Base-by-base conservation (phyloP, 2,329 filamentous ascomycete genomes). In the Arthrocladium fulminans region DNA sequence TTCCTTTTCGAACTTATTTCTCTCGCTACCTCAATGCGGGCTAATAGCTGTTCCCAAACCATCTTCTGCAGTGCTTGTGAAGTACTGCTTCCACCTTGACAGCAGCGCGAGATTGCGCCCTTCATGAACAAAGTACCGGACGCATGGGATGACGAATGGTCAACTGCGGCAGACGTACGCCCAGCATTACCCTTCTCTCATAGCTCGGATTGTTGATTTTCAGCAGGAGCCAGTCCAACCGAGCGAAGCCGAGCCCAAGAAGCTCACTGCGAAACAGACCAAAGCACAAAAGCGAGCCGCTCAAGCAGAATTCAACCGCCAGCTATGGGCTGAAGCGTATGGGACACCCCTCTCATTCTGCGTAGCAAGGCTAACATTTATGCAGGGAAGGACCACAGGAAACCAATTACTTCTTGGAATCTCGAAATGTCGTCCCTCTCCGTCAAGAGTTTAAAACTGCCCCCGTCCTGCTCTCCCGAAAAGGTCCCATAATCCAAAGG, bases 71-170 rank as follows among this genome's bases (percentile, higher is more conserved):
- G 32, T 47, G 27, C 34, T 47, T 47, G 22, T 29, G 32, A 25
- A 38, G 43, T 47, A 39, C 32, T 47, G 25, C 19, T 47, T 10
- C 32, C 30, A 27, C 34, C 34, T 13, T 47, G 23, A 29, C 12
- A 20, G n/a, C 25, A 27, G 44, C 32, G 44, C 44, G n/a, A 37
- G 27, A 22, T 17, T 27, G 44, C 44, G 44, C 44, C 44, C 42
- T 38, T 27, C 44, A 59, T 59, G 56, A 57, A 48, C 51, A 53
- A 56, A 44, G 48, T 52, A 32, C 82, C 85, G 30, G 80, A 88
- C 64, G 89, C 88, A 17, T 96, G 90, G 90, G 88, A 90, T 55
- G 83, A 94, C 59, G 86, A 95, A 61, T 97, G 89, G 88, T 86
- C 90, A 64, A 69, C 72, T 4, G 77, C 84, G 62, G 87, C 85